Conservation (phyloP, 2,329 filamentous ascomycete species). For the Bipolaris victoriae region DNA sequence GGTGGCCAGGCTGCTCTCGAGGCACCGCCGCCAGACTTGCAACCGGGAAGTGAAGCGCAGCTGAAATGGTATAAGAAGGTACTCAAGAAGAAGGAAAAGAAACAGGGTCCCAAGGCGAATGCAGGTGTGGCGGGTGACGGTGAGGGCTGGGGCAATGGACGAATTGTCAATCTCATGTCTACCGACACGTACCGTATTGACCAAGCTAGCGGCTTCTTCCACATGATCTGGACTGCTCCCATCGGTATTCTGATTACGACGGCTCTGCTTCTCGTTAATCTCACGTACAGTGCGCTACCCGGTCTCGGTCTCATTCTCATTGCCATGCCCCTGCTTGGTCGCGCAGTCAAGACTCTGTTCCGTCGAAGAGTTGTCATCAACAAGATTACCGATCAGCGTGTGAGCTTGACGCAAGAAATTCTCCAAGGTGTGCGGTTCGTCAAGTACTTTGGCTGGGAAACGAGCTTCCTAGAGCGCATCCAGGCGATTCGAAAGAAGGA, state of each 20-base stretch:
- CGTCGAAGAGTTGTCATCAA: slow-evolving; percentile 80
- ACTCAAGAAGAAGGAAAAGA: slow-evolving; percentile 48
- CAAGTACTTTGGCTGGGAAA: slow-evolving; percentile 97
- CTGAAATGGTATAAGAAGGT: slow-evolving; percentile 59
- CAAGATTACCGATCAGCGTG: slow-evolving; percentile 90
- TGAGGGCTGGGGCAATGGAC: slow-evolving; percentile 88
- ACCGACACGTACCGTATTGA: slow-evolving; percentile 94
- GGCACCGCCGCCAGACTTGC: slow-evolving; percentile 51
- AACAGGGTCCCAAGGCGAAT: slow-evolving; percentile 52
- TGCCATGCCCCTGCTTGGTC: slow-evolving; percentile 77
- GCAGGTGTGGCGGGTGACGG: slow-evolving; percentile 69
- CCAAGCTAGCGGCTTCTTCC: slow-evolving; percentile 85
- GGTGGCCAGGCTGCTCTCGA: slow-evolving; percentile 65
- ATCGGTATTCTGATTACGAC: slow-evolving; percentile 79
- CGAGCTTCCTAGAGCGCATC: slow-evolving; percentile 79
- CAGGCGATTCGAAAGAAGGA: slow-evolving; percentile 76
- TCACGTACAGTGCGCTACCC: slow-evolving; percentile 87
- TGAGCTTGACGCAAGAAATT: slow-evolving; percentile 91
- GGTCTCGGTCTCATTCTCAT: slow-evolving; percentile 84
- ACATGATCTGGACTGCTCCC: slow-evolving; percentile 88
- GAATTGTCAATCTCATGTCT: slow-evolving; percentile 92
- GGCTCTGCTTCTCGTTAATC: slow-evolving; percentile 79
- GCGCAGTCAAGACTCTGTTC: slow-evolving; percentile 78
- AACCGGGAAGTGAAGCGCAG: slow-evolving; percentile 57
- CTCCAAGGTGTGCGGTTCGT: slow-evolving; percentile 90